Percentiles rank a stretch among this genome's conserved stretches.
These are phyloP conservation scores for Raddia guianensis DNA, from an alignment of 176 grass and related monocot species.

Conservation along the genomic window DNA sequence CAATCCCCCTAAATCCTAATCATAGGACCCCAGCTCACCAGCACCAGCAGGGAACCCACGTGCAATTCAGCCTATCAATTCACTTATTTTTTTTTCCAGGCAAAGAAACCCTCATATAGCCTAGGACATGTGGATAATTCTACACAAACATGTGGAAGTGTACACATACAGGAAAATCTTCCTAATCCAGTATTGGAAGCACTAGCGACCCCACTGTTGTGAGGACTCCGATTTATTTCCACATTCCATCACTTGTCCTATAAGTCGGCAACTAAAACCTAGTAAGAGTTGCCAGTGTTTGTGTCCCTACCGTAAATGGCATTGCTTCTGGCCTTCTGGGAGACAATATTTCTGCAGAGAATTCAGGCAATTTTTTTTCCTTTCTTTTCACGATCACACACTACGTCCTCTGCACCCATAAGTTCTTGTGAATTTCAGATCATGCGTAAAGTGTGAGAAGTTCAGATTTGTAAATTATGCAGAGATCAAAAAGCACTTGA, in stretches of 20 bases:
- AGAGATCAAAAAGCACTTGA: slow-evolving; percentile 1
- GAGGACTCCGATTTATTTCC: slow-evolving; percentile 13
- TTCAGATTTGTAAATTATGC: neutral
- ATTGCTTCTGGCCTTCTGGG: neutral
- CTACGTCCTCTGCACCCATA: slow-evolving; percentile 22
- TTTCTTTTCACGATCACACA: neutral
- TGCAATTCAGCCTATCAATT: neutral
- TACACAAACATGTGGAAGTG: neutral
- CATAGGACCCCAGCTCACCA: neutral
- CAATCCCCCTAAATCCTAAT: no score
- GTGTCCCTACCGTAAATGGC: slow-evolving; percentile 39
- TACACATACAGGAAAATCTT: slow-evolving; percentile 4
- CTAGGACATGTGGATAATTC: neutral
- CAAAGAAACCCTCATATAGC: neutral
- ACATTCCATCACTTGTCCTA: slow-evolving; percentile 37
- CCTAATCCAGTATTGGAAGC: slow-evolving; percentile 36
- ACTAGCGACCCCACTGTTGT: slow-evolving; percentile 31
- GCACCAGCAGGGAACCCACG: neutral
- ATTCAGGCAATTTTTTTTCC: neutral
- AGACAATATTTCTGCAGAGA: neutral
- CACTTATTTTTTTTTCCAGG: neutral
- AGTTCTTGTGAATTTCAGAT: slow-evolving; percentile 25
- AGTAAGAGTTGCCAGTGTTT: slow-evolving; percentile 14
- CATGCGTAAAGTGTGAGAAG: slow-evolving; percentile 11
- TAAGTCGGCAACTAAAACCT: slow-evolving; percentile 48